Evolutionary conservation across 1,284 basidiomycete species (phyloP).

Genomic region (Coriolopsis trogii): DNA sequence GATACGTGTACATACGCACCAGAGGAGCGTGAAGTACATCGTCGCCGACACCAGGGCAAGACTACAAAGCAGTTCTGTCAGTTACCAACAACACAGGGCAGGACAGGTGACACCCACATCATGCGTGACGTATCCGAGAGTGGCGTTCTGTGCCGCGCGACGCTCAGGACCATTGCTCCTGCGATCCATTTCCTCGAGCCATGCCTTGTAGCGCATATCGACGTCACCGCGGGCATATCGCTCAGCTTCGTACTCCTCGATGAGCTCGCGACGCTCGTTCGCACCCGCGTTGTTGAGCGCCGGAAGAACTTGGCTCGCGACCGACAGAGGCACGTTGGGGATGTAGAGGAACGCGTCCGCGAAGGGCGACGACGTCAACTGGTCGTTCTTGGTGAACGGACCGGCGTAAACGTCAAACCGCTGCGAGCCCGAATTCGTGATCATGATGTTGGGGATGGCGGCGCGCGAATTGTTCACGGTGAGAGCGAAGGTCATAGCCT

Average conservation of each 20-base stretch:
- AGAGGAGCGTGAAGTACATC: constrained; percentile 64
- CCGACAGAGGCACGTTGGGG: constrained; percentile 47
- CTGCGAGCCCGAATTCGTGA: constrained; percentile 75
- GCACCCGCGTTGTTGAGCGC: constrained; percentile 53
- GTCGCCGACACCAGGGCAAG: constrained; percentile 74
- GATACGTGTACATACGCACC: constrained; percentile 16
- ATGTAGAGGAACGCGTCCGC: constrained; percentile 63
- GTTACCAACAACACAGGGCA: background rate
- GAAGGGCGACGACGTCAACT: constrained; percentile 73
- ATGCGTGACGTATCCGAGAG: constrained; percentile 73
- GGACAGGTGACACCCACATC: constrained; percentile 50
- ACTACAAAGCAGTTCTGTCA: constrained; percentile 35
- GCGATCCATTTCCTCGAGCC: constrained; percentile 59
- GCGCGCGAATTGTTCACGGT: constrained; percentile 63
- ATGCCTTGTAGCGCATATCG: constrained; percentile 51
- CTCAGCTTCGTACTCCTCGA: constrained; percentile 39
- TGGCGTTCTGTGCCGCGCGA: constrained; percentile 49
- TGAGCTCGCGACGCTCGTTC: constrained; percentile 32
- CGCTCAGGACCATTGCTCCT: constrained; percentile 35
- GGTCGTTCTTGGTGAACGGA: constrained; percentile 78
- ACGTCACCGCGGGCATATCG: constrained; percentile 56
- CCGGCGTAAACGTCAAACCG: constrained; percentile 76
- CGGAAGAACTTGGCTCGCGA: constrained; percentile 57
- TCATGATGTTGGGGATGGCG: constrained; percentile 64
- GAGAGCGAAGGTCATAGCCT: constrained; percentile 60